Base-by-base conservation (phyloP, 192 early-diverging fungal genomes). In the Funneliformis mosseae region DNA sequence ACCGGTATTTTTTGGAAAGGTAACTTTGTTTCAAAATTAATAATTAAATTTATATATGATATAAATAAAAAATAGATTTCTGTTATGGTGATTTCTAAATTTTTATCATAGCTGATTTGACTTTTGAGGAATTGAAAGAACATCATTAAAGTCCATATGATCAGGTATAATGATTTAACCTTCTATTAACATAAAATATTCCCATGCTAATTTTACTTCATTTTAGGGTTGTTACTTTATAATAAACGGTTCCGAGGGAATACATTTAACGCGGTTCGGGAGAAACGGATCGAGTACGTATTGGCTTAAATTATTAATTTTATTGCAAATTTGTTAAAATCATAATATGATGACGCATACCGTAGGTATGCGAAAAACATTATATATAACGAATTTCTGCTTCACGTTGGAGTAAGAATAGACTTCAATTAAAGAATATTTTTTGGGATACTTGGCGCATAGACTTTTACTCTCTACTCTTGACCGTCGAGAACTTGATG, bases 401-500 rank as follows among this genome's bases (percentile, higher is more conserved):
- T 97, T 77, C 97, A 99, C 79, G 92, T 99, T 39, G 94, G 96
- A 81, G 95, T 90, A 14, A 90, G 90, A 77, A 89, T n/a, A 27
- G 92, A 95, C 80, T 92, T 91, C 42, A 93, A 97, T 82, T 59
- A 99, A 99, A 87, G 94, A 96, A 25, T 97, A 93, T 85, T 99
- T 99, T 84, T 96, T 99, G 80, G 97, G 98, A 10, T 99, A 98
- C 84, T 98, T 99, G 97, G 96, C 98, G 82, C 97, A 98, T 85
- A 90, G 96, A 43, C 85, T 98, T 71, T 83, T 98, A 39, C 83
- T 97, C 81, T 93, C 93, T 64, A 93, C 95, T 21, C 84, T 98
- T 59, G 92, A 94, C 70, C 92, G 96, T n/a, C 90, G 96, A 66
- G 95, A 97, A 78, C 86, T 91, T 8, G 98, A 99, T 85, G 98